Evolutionary conservation across 176 grass and related monocot genomes (phyloP).

Genomic region (Oropetium thomaeum): DNA sequence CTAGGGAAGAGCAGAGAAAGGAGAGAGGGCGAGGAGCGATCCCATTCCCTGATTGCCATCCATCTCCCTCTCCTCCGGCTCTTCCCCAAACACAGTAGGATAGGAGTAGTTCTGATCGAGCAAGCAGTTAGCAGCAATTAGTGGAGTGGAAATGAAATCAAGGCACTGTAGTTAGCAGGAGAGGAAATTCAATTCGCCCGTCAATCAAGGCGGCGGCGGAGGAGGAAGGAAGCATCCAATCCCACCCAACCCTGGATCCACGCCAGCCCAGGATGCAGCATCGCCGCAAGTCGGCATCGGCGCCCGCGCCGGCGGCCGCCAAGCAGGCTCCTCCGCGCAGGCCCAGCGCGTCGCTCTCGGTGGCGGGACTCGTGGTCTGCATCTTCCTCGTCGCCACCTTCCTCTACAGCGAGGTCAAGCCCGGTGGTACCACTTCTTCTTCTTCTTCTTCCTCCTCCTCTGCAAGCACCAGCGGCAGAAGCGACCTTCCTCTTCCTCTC

Average conservation of each 20-base stretch:
- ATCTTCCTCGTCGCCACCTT: constrained; percentile 63
- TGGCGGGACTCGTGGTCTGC: constrained; percentile 50
- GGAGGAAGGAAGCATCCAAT: neutral
- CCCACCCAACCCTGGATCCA: neutral
- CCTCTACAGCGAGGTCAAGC: constrained; percentile 69
- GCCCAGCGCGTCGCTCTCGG: constrained; percentile 39
- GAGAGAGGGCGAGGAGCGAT: no score
- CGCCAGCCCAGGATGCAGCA: constrained; percentile 23
- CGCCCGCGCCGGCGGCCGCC: constrained; percentile 30
- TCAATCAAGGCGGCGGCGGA: neutral
- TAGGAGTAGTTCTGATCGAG: no score
- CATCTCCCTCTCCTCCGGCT: no score
- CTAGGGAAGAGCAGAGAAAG: no score
- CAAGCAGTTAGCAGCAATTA: no score
- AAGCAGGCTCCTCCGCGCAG: constrained; percentile 49
- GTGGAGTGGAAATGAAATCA: neutral
- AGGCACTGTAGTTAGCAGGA: neutral
- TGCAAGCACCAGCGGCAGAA: neutral
- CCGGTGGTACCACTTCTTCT: neutral
- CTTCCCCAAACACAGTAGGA: neutral
- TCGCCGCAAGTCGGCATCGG: constrained; percentile 52
- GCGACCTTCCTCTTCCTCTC: neutral
- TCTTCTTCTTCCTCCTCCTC: neutral
- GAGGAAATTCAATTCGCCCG: neutral
- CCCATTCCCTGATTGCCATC: no score